Percentiles rank a stretch among this genome's conserved stretches.
phyloP scores from a whole-genome alignment of 371 early-diverging fungal species.

The Mycotypha africana region DNA sequence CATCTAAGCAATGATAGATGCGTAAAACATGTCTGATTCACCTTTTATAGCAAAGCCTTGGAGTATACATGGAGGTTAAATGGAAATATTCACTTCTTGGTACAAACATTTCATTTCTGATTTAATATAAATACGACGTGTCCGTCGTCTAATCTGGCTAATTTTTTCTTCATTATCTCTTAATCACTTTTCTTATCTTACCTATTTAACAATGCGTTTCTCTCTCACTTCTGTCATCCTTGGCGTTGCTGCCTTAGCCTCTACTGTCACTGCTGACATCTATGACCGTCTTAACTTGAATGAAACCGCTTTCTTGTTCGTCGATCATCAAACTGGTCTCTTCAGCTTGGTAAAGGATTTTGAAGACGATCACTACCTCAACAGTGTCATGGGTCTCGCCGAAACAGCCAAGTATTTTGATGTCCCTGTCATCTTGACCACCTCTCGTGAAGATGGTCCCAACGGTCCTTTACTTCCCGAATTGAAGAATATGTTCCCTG shows the following conservation, averaged over 20 bases:
- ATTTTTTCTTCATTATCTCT: not conserved
- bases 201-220: conserved; percentile 8
- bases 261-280: conserved; percentile 8
- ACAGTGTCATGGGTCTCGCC: conserved; percentile 26
- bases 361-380: conserved; percentile 14
- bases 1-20: too few species aligned
- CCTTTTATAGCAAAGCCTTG: too few species aligned
- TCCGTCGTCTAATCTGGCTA: not conserved
- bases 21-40: too few species aligned
- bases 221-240: conserved; percentile 10
- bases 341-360: conserved; percentile 17
- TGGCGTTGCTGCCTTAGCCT: conserved; percentile 7
- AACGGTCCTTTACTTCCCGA: conserved; percentile 20
- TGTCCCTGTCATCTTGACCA: conserved; percentile 16
- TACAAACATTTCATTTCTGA: too few species aligned
- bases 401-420: conserved; percentile 21
- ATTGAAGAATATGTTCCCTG: conserved; percentile 17
- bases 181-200: not conserved
- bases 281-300: conserved; percentile 17
- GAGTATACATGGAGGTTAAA: too few species aligned
- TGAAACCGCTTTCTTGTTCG: conserved; percentile 15
- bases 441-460: conserved; percentile 25
- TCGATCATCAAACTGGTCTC: conserved; percentile 25
- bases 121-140: not conserved
- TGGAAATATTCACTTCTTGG: too few species aligned